Conservation (phyloP, 371 early-diverging fungal species). For the Choanephora cucurbitarum region DNA sequence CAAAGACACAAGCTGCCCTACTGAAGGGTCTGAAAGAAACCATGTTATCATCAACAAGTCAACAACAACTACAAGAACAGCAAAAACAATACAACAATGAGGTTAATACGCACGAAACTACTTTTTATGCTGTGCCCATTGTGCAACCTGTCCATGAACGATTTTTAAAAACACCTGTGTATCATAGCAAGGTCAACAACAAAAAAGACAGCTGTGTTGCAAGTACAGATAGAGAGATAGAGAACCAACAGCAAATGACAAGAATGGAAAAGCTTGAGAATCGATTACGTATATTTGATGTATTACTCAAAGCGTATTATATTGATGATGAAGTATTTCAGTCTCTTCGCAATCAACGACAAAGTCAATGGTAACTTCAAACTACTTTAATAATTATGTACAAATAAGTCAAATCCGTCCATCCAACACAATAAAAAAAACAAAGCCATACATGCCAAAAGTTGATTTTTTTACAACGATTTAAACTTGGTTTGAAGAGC, state of each 20-base stretch:
- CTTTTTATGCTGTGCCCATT: slow-evolving; percentile 23
- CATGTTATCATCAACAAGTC: slow-evolving; percentile 23
- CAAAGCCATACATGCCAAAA: too few species aligned
- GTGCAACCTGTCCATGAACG: slow-evolving; percentile 37
- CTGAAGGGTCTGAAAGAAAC: slow-evolving; percentile 21
- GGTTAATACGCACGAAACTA: too few species aligned
- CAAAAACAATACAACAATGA: too few species aligned
- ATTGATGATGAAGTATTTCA: slow-evolving; percentile 42
- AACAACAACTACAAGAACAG: too few species aligned
- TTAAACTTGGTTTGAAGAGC: slow-evolving; percentile 24
- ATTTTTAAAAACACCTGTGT: slow-evolving; percentile 3
- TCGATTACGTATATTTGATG: slow-evolving; percentile 38
- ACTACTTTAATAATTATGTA: too few species aligned
- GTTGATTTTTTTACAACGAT: too few species aligned
- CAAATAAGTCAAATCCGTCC: too few species aligned
- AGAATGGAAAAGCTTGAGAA: slow-evolving; percentile 33
- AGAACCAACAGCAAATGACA: slow-evolving; percentile 16
- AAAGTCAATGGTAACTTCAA: background rate
- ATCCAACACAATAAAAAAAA: too few species aligned
- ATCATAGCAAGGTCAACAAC: background rate
- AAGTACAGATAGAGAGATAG: background rate
- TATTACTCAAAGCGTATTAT: slow-evolving; percentile 42
- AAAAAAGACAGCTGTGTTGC: background rate
- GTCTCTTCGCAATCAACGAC: slow-evolving; percentile 14
- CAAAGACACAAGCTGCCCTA: slow-evolving; percentile 25